phyloP scores from a whole-genome alignment of 345 rosid species.

The Arabidopsis thaliana region DNA sequence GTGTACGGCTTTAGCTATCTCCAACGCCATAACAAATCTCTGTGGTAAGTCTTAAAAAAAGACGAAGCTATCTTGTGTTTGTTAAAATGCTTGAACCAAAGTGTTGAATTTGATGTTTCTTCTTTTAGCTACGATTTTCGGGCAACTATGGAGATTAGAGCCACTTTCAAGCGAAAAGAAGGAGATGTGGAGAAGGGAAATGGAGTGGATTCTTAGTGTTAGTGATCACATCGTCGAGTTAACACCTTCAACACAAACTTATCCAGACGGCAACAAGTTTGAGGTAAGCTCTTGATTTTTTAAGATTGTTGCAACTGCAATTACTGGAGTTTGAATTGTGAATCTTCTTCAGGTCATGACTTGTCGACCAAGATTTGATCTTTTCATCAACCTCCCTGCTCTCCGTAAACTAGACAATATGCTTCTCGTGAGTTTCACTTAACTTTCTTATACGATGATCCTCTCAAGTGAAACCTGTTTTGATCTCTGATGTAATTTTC shows the following conservation, averaged over 20 bases:
- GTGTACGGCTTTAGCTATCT: slow-evolving; percentile 83
- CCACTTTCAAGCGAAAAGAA: slow-evolving; percentile 74
- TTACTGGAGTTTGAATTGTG: not conserved
- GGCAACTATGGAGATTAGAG: slow-evolving; percentile 95
- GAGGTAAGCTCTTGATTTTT: slow-evolving; percentile 58
- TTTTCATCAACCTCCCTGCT: slow-evolving; percentile 89
- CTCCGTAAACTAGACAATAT: slow-evolving; percentile 84
- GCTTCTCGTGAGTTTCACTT: slow-evolving; percentile 76
- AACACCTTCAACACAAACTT: slow-evolving; percentile 89
- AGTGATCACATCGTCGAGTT: slow-evolving; percentile 92
- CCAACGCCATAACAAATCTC: slow-evolving; percentile 94
- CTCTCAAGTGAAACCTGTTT: not conserved
- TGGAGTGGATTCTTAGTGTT: slow-evolving; percentile 85
- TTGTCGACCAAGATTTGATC: slow-evolving; percentile 88
- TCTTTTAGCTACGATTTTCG: slow-evolving; percentile 76
- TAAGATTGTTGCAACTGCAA: not conserved
- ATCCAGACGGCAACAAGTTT: slow-evolving; percentile 84
- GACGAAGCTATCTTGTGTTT: not conserved
- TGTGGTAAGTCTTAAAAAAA: slow-evolving; percentile 57
- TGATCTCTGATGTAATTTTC: not conserved
- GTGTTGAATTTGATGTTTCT: not conserved
- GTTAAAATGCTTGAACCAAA: not conserved
- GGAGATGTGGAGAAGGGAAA: slow-evolving; percentile 94
- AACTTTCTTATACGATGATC: not conserved
- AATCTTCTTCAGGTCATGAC: slow-evolving; percentile 75